phyloP scores from a whole-genome alignment of 208 protist species.

The Leishmania gerbilli region DNA sequence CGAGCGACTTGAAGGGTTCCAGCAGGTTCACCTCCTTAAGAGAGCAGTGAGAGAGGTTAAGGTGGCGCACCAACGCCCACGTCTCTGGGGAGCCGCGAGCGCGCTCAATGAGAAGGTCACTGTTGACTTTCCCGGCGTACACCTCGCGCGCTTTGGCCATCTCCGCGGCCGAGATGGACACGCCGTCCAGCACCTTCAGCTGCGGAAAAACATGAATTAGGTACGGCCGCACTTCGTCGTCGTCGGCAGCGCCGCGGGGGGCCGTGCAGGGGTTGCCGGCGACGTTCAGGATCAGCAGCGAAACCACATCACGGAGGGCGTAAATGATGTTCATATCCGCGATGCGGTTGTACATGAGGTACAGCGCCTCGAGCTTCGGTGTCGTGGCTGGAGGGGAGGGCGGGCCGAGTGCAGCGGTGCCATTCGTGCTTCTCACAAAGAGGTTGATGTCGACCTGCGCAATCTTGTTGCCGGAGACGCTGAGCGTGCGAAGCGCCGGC shows the following conservation, averaged over 20 bases:
- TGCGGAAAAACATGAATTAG: conserved; percentile 91
- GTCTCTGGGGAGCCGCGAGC: conserved; percentile 27
- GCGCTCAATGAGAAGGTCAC: conserved; percentile 73
- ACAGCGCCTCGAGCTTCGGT: conserved; percentile 74
- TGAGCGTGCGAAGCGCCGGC: conserved; percentile 69
- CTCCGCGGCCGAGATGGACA: conserved; percentile 61
- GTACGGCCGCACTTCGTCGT: conserved; percentile 73
- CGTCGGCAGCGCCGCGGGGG: conserved; percentile 5
- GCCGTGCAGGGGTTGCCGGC: conserved; percentile 75
- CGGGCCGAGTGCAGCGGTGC: neutral
- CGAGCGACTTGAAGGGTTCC: conserved; percentile 60
- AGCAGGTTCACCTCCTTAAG: conserved; percentile 74
- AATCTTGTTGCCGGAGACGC: conserved; percentile 87
- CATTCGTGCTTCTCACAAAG: conserved; percentile 32
- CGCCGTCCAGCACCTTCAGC: conserved; percentile 92
- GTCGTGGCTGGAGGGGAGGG: neutral
- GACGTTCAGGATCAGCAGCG: conserved; percentile 92
- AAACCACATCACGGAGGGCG: conserved; percentile 65
- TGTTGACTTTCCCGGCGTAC: conserved; percentile 83
- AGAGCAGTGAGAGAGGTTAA: conserved; percentile 82
- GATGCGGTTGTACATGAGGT: conserved; percentile 88
- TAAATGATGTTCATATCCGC: conserved; percentile 69
- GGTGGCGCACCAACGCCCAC: conserved; percentile 52
- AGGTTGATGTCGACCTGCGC: conserved; percentile 40
- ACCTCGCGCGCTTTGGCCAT: conserved; percentile 55